Conservation (phyloP, 2,329 filamentous ascomycete species). For the Pseudogymnoascus sp. region DNA sequence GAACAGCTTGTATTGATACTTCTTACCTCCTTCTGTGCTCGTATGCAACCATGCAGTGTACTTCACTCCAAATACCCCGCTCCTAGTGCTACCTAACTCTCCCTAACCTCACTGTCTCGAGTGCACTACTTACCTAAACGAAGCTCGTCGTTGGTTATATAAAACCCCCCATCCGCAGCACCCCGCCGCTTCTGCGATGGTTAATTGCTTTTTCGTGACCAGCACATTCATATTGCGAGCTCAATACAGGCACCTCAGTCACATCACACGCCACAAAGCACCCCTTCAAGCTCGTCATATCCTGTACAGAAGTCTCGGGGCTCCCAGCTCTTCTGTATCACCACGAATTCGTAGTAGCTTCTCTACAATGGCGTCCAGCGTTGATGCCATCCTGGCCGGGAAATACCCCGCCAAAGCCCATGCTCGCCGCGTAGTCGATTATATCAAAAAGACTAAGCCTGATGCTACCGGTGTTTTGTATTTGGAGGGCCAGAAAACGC, state of each 20-base stretch:
- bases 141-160: slow-evolving; percentile 2
- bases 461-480: slow-evolving; percentile 68
- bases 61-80: neutral
- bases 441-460: slow-evolving; percentile 59
- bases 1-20: neutral
- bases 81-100: slow-evolving; percentile 1
- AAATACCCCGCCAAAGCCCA: slow-evolving; percentile 82
- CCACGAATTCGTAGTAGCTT: neutral
- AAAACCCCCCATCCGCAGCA: neutral
- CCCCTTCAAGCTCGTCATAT: slow-evolving; percentile 2
- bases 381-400: slow-evolving; percentile 41
- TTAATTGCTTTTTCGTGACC: slow-evolving; percentile 9
- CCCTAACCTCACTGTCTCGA: neutral
- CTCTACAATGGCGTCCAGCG: slow-evolving; percentile 11
- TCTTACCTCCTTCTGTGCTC: neutral
- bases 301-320: neutral
- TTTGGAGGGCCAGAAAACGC: slow-evolving; percentile 74
- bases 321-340: neutral
- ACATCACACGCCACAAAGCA: neutral
- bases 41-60: neutral
- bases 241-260: neutral
- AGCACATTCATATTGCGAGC: slow-evolving; percentile 2
- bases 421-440: slow-evolving; percentile 71
- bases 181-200: neutral
- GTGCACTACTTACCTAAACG: slow-evolving; percentile 1